phyloP scores from a whole-genome alignment of 1,284 basidiomycete species.

The Nidula niveotomentosa region DNA sequence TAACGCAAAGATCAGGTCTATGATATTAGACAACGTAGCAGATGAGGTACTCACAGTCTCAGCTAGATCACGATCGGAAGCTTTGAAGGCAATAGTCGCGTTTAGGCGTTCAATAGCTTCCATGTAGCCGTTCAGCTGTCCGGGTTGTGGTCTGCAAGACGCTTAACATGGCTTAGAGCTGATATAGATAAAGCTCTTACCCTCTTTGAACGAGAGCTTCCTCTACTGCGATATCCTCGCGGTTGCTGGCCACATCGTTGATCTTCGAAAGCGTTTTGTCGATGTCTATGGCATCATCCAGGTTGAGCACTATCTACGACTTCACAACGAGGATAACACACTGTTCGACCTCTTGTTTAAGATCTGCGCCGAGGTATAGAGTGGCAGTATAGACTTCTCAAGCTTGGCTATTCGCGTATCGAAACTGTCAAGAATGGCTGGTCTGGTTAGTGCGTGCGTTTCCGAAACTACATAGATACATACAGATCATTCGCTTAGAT shows the following conservation, averaged over 20 bases:
- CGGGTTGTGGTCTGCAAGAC: conserved; percentile 59
- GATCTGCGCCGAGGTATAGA: conserved; percentile 75
- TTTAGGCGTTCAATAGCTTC: conserved; percentile 75
- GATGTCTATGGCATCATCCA: conserved; percentile 51
- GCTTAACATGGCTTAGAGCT: conserved; percentile 2
- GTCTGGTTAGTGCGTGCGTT: conserved; percentile 22
- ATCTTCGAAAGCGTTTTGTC: conserved; percentile 76
- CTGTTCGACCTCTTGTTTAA: conserved; percentile 69
- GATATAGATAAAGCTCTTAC: conserved; percentile 35
- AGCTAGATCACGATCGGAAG: conserved; percentile 52
- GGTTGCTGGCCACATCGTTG: conserved; percentile 71
- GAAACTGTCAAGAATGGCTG: conserved; percentile 77
- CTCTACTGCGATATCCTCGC: conserved; percentile 75
- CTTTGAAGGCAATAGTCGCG: conserved; percentile 76
- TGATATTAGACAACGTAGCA: neutral
- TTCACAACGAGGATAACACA: conserved; percentile 28
- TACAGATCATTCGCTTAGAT: conserved; percentile 81
- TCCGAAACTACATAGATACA: conserved; percentile 19
- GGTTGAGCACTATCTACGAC: neutral
- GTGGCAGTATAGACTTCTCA: conserved; percentile 77
- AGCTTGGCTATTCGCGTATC: conserved; percentile 75
- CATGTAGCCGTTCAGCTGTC: conserved; percentile 62
- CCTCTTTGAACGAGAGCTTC: conserved; percentile 76
- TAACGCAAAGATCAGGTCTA: conserved; percentile 18
- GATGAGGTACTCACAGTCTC: conserved; percentile 49